Evolutionary conservation across 2,329 filamentous ascomycete genomes (phyloP).

Genomic region (Dactylellina haptotyla): DNA sequence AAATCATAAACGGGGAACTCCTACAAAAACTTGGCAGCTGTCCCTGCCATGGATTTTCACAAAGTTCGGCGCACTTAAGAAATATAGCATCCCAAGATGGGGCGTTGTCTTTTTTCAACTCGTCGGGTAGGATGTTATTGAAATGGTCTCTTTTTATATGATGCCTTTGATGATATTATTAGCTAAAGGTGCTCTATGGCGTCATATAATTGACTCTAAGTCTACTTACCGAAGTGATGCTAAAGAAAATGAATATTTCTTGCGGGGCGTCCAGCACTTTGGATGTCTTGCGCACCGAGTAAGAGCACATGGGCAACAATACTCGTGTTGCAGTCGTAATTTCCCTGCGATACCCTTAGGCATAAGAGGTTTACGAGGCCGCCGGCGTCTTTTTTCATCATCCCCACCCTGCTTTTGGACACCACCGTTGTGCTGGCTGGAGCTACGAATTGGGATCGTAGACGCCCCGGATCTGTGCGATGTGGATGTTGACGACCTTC

Average conservation of each 20-base stretch:
- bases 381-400: neutral
- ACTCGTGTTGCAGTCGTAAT: neutral
- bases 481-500: too few species aligned
- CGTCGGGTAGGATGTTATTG: neutral
- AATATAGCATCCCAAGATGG: neutral
- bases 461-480: too few species aligned
- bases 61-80: neutral
- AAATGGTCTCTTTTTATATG: constrained; percentile 18
- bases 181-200: neutral
- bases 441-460: too few species aligned
- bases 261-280: neutral
- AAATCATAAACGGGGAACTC: too few species aligned
- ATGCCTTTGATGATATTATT: neutral
- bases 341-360: neutral
- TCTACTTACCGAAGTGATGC: neutral
- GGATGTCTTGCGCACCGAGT: neutral
- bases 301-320: constrained; percentile 11
- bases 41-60: neutral
- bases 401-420: too few species aligned
- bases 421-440: too few species aligned
- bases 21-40: neutral
- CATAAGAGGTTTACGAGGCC: neutral
- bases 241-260: neutral
- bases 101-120: neutral
- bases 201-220: neutral